These are phyloP conservation scores for Pilobolus umbonatus DNA, from an alignment of 192 early-diverging fungal species.

Conservation along the genomic window DNA sequence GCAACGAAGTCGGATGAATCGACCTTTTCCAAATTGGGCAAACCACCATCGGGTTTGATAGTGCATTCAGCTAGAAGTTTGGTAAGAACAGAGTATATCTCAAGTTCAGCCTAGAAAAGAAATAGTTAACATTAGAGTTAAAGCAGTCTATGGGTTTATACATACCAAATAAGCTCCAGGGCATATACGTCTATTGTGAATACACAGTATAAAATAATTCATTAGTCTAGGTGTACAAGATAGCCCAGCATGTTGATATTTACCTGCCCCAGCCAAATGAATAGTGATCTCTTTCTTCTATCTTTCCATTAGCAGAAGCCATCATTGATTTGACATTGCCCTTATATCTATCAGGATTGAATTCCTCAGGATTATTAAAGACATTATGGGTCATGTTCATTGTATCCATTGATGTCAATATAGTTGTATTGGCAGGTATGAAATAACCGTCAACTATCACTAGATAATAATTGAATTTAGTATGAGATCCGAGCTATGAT, in stretches of 20 bases:
- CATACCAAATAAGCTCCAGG: background rate
- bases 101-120: too few relatives aligned
- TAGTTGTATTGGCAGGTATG: background rate
- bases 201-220: too few relatives aligned
- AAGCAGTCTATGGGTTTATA: too few relatives aligned
- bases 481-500: background rate
- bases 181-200: background rate
- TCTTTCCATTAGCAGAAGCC: background rate
- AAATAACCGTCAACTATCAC: background rate
- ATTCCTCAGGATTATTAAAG: background rate
- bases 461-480: background rate
- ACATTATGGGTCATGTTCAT: background rate
- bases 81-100: too few relatives aligned
- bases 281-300: background rate
- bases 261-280: slow-evolving; percentile 4
- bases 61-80: too few relatives aligned
- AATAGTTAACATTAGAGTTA: too few relatives aligned
- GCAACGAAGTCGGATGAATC: too few relatives aligned
- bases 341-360: background rate
- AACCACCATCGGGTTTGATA: too few relatives aligned
- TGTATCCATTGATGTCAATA: background rate
- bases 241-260: too few relatives aligned
- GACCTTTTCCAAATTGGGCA: too few relatives aligned
- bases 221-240: too few relatives aligned
- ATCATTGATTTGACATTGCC: background rate